A percentile compares a stretch with the other conserved stretches of the same genome.
Evolutionary conservation across 805 yeast genomes (phyloP).

Genomic region (Saccharomyces jurei): DNA sequence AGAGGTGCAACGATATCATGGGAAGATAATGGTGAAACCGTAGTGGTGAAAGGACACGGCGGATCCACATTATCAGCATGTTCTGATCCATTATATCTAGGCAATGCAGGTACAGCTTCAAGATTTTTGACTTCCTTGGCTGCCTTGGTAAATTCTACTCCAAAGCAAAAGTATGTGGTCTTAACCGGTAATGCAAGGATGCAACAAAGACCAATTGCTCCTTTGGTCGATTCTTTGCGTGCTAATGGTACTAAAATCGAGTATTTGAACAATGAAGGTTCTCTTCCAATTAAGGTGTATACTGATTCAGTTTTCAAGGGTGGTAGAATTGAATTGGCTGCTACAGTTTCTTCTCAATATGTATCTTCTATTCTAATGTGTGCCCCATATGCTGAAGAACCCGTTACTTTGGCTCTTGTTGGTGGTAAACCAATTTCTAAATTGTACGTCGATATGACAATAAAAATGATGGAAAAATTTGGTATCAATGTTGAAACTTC

Average conservation of each 20-base stretch:
- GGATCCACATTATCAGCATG: slow-evolving; percentile 61
- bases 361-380: slow-evolving; percentile 95
- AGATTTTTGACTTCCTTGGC: slow-evolving; percentile 90
- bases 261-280: slow-evolving; percentile 69
- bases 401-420: slow-evolving; percentile 78
- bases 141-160: slow-evolving; percentile 56
- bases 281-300: slow-evolving; percentile 68
- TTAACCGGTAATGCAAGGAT: slow-evolving; percentile 93
- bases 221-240: slow-evolving; percentile 83
- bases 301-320: slow-evolving; percentile 73
- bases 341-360: slow-evolving; percentile 94
- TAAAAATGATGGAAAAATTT: slow-evolving; percentile 86
- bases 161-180: slow-evolving; percentile 39
- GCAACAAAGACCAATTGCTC: slow-evolving; percentile 97
- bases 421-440: slow-evolving; percentile 98
- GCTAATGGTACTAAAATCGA: slow-evolving; percentile 69
- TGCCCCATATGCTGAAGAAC: slow-evolving; percentile 88
- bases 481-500: slow-evolving; percentile 73
- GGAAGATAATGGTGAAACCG: slow-evolving; percentile 86
- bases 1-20: slow-evolving; percentile 75
- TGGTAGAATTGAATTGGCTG: slow-evolving; percentile 88
- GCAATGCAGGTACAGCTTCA: slow-evolving; percentile 98
- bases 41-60: slow-evolving; percentile 76
- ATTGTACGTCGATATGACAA: slow-evolving; percentile 94
- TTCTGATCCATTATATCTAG: slow-evolving; percentile 67